Evolutionary conservation across 1,284 basidiomycete genomes (phyloP), one percentile per base, ranked within the genome.

Genomic region (Acaromyces ingoldii): DNA sequence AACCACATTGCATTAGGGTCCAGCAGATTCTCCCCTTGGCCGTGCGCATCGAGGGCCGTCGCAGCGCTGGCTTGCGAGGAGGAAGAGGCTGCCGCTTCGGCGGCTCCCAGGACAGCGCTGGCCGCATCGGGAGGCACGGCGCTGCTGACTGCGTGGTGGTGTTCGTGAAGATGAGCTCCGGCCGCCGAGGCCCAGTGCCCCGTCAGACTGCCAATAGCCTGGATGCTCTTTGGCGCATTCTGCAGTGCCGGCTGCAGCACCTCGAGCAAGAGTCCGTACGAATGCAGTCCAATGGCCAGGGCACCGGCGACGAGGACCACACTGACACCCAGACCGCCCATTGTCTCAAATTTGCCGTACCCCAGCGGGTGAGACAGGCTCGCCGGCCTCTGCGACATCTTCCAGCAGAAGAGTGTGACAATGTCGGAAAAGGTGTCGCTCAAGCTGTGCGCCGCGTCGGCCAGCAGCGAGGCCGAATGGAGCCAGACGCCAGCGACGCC

Each of bases 1-100:
- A 96, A 93, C 90, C 91, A 96, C 43, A 92, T 91, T 17, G 95
- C 93, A 68, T 96, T 92, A 15, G 90, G 88, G 74, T 96, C 91
- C 4, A 96, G 82, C n/a, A 78, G 56, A 0, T 75, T 75, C n/a
- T n/a, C n/a, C 2, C 59, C 72, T 7, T 55, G 62, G 9, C 53
- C 62, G 2, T 51, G 61, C 1, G 57, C 57, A 1, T 38, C 58
- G 29, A 45, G n/a, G 2, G 30, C n/a, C 6, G 42, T 4, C n/a
- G n/a, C n/a, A n/a, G n/a, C n/a, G n/a, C n/a, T n/a, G n/a, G n/a
- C n/a, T n/a, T n/a, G n/a, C n/a, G n/a, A n/a, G n/a, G n/a, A n/a
- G n/a, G n/a, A n/a, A n/a, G n/a, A n/a, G n/a, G 30, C 34, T 45
- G 25, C 42, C 22, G 21, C 42, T 26, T 45, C 42, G n/a, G 17